Evolutionary conservation across 2,329 filamentous ascomycete genomes (phyloP), one percentile per base, ranked within the genome.

Genomic region (Fusarium subtropicale): DNA sequence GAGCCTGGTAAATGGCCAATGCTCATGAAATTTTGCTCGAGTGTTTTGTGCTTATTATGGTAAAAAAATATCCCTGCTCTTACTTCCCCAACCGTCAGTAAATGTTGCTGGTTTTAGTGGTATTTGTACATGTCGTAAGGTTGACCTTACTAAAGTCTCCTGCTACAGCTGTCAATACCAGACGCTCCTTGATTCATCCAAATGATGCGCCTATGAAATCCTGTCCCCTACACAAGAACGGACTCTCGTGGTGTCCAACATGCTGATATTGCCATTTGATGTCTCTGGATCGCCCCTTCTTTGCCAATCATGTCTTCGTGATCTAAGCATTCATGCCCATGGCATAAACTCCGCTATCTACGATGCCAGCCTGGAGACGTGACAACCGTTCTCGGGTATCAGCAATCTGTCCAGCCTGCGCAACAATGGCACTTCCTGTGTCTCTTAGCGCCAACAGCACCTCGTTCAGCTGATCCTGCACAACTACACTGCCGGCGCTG

Each of bases 301-400:
- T 42, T 24, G 20, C 30, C 42, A 28, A 20, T 31, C 28, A 41
- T 55, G 9, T 24, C 33, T 7, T 33, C 11, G 6, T 36, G 26
- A 24, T 46, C 57, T 50, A 80, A 38, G 71, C 74, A n/a, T 74
- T 63, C 70, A 79, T 76, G 41, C 78, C 72, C 69, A 76, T 71
- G 15, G 74, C 71, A 57, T 81, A 81, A 13, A 79, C 70, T 11
- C 79, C 79, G 44, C 74, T 78, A 54, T 81, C 78, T 30, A 81
- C 55, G n/a, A 81, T 79, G 10, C 80, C 79, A 16, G 79, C 79
- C 64, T 82, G 81, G 38, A 82, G 71, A 41, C 79, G 76, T 36
- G 81, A 81, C 57, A 82, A 54, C 38, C 79, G 75, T 74, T 82
- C 81, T 39, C 81, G 76, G 15, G 80, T 82, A 55, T 82, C 80